These are phyloP conservation scores for Stephania cephalantha DNA, from an alignment of 164 flowering plant species.

Conservation along the genomic window DNA sequence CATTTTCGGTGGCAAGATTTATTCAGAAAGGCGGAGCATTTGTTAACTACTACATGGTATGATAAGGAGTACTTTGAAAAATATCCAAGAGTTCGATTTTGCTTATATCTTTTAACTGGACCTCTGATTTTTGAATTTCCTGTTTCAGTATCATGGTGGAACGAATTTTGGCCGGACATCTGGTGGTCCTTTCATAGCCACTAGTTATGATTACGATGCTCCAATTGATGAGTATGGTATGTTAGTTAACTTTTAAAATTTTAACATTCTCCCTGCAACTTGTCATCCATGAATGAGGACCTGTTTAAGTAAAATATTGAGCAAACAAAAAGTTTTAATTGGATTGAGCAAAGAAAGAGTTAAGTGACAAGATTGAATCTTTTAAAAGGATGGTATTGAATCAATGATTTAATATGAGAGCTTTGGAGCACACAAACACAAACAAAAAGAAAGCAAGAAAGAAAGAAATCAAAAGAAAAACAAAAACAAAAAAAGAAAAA, in stretches of 20 bases:
- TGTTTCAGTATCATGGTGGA: slow-evolving; percentile 90
- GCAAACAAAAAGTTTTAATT: background rate
- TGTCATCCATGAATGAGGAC: background rate
- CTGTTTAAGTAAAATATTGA: background rate
- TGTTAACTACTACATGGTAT: slow-evolving; percentile 93
- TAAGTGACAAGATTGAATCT: background rate
- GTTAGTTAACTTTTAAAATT: slow-evolving; percentile 7
- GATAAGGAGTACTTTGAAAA: background rate
- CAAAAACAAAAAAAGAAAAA: background rate
- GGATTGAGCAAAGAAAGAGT: too few relatives aligned
- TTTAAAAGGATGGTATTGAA: background rate
- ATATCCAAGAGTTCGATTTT: background rate
- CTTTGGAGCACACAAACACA: background rate
- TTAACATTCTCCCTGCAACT: background rate
- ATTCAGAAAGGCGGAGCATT: slow-evolving; percentile 94
- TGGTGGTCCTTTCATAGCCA: slow-evolving; percentile 97
- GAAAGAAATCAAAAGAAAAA: background rate
- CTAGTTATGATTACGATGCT: slow-evolving; percentile 99
- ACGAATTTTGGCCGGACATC: slow-evolving; percentile 98
- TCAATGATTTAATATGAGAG: background rate
- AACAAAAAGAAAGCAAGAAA: background rate
- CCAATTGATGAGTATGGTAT: slow-evolving; percentile 98
- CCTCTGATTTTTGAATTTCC: slow-evolving; percentile 8
- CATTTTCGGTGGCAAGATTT: slow-evolving; percentile 88
- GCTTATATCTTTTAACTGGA: background rate